phyloP scores from a whole-genome alignment of 2,329 filamentous ascomycete species.

The Colletotrichum nymphaeae region DNA sequence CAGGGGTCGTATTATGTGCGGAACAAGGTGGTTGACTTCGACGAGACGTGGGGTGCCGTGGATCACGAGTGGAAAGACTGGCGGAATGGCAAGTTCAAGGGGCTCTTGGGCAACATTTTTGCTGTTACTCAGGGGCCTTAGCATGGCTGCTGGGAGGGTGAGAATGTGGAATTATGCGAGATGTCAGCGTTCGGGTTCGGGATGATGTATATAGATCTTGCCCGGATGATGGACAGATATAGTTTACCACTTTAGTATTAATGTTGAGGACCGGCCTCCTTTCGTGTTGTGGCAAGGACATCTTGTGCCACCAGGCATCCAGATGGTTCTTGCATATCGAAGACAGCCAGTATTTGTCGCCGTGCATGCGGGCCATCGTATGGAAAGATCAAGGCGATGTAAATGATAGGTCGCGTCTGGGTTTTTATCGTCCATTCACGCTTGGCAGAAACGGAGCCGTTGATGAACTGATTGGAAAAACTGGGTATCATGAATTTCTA shows the following conservation, averaged over 20 bases:
- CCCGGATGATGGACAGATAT: neutral
- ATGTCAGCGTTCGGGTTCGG: neutral
- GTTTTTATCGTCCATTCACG: neutral
- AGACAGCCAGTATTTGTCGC: neutral
- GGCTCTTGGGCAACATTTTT: conserved; percentile 52
- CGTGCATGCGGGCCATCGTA: neutral
- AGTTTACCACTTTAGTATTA: too few species aligned
- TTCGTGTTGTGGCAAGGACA: neutral
- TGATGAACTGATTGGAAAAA: neutral
- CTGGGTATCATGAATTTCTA: conserved; percentile 30
- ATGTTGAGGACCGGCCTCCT: neutral
- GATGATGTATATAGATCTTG: neutral
- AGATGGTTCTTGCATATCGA: neutral
- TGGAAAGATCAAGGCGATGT: neutral
- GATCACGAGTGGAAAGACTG: conserved; percentile 53
- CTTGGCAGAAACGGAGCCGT: neutral
- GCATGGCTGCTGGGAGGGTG: neutral
- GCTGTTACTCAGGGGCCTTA: conserved; percentile 50
- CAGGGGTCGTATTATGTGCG: conserved; percentile 70
- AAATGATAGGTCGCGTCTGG: neutral
- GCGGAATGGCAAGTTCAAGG: conserved; percentile 50
- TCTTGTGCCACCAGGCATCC: neutral
- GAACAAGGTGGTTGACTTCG: conserved; percentile 58
- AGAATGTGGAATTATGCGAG: neutral
- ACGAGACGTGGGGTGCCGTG: conserved; percentile 65